phyloP scores from a whole-genome alignment of 352 stramenopile genomes.

The Peronosclerospora sorghi region DNA sequence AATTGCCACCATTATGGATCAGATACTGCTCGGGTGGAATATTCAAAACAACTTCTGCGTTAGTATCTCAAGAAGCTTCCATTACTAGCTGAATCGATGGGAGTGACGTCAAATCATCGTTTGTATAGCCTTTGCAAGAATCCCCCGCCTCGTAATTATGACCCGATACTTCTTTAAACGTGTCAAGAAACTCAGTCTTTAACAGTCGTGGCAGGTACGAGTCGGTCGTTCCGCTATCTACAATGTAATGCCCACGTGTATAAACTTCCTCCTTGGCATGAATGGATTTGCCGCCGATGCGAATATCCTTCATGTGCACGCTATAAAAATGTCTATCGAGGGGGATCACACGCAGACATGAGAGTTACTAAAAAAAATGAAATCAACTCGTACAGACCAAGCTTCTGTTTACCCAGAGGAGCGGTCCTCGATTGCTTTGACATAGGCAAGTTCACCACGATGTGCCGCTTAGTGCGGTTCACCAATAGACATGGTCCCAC shows the following conservation, averaged over 20 bases:
- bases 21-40: slow-evolving; percentile 62
- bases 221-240: slow-evolving; percentile 80
- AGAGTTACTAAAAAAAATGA: neutral
- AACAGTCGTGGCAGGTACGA: slow-evolving; percentile 59
- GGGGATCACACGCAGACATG: neutral
- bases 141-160: slow-evolving; percentile 36
- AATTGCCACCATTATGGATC: slow-evolving; percentile 34
- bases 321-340: slow-evolving; percentile 49
- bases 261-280: slow-evolving; percentile 29
- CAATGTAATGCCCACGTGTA: slow-evolving; percentile 51
- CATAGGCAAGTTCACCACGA: slow-evolving; percentile 42
- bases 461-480: slow-evolving; percentile 36
- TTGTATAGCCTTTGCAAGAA: slow-evolving; percentile 40
- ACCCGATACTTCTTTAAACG: slow-evolving; percentile 41
- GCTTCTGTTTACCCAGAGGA: slow-evolving; percentile 10
- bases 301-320: slow-evolving; percentile 55
- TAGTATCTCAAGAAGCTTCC: slow-evolving; percentile 46
- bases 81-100: slow-evolving; percentile 64
- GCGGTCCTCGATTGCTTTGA: slow-evolving; percentile 35
- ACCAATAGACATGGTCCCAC: slow-evolving; percentile 62
- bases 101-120: slow-evolving; percentile 35
- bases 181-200: slow-evolving; percentile 37
- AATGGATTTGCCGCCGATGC: slow-evolving; percentile 49
- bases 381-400: neutral
- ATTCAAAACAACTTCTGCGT: slow-evolving; percentile 41